These are phyloP conservation scores for Paraconiothyrium sp. DNA, from an alignment of 2,329 filamentous ascomycete species.

Conservation along the genomic window DNA sequence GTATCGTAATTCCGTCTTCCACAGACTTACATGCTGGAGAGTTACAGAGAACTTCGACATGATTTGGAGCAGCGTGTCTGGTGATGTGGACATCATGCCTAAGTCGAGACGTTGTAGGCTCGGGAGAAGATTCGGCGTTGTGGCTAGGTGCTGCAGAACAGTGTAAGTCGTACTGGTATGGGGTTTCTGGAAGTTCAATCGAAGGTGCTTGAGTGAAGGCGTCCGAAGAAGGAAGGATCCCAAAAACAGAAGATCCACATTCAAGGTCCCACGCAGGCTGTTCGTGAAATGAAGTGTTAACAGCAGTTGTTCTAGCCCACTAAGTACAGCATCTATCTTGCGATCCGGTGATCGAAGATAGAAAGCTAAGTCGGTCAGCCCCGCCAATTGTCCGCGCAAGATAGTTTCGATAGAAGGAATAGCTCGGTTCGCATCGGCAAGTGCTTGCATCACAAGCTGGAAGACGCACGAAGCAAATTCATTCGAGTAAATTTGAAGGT, in stretches of 20 bases:
- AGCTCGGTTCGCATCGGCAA: slow-evolving; percentile 43
- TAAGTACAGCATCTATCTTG: slow-evolving; percentile 55
- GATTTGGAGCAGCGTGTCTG: slow-evolving; percentile 22
- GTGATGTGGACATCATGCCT: slow-evolving; percentile 28
- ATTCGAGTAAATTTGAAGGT: slow-evolving; percentile 21
- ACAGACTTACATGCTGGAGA: slow-evolving; percentile 58
- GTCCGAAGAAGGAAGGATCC: slow-evolving; percentile 53
- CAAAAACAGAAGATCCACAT: neutral
- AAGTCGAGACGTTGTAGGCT: slow-evolving; percentile 33
- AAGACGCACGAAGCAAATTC: slow-evolving; percentile 30
- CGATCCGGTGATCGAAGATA: slow-evolving; percentile 43
- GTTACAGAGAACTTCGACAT: slow-evolving; percentile 55
- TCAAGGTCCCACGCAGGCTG: neutral
- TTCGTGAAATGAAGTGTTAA: slow-evolving; percentile 43
- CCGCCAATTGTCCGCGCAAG: slow-evolving; percentile 46
- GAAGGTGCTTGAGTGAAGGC: slow-evolving; percentile 60
- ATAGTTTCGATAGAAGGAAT: slow-evolving; percentile 61
- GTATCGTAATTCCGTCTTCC: slow-evolving; percentile 51
- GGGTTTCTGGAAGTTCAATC: slow-evolving; percentile 59
- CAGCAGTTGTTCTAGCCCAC: slow-evolving; percentile 58
- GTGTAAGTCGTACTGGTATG: slow-evolving; percentile 28
- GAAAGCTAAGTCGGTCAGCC: slow-evolving; percentile 55
- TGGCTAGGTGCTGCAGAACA: slow-evolving; percentile 52
- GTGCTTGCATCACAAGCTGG: slow-evolving; percentile 30
- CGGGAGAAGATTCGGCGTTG: slow-evolving; percentile 13